Evolutionary conservation across 345 rosid genomes (phyloP).

Genomic region (Erysimum cheiranthoides): DNA sequence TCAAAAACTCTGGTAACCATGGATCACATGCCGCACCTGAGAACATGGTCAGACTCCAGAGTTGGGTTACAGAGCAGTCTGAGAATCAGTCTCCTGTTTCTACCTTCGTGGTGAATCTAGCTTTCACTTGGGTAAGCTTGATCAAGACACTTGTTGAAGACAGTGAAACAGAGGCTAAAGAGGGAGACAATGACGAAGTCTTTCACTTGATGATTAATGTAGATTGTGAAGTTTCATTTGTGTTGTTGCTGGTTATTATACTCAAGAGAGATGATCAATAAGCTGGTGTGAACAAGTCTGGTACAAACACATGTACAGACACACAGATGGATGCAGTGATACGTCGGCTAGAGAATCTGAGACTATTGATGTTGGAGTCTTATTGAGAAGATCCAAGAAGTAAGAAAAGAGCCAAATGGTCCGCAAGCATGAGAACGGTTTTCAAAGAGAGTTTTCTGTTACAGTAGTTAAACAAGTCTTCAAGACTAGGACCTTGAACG

Average conservation of each 20-base stretch:
- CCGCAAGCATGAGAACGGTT: slow-evolving; percentile 85
- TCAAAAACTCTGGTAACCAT: too few relatives aligned
- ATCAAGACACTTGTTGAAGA: slow-evolving; percentile 30
- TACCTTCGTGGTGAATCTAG: slow-evolving; percentile 44
- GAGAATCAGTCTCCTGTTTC: slow-evolving; percentile 20
- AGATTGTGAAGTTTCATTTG: neutral
- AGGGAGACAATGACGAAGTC: slow-evolving; percentile 2
- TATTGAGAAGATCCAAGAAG: too few relatives aligned
- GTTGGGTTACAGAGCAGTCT: slow-evolving; percentile 29
- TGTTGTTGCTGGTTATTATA: too few relatives aligned
- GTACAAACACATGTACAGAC: too few relatives aligned
- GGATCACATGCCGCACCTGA: too few relatives aligned
- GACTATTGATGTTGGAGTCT: too few relatives aligned
- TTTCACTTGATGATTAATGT: slow-evolving; percentile 37
- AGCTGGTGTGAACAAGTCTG: too few relatives aligned
- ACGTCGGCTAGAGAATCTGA: too few relatives aligned
- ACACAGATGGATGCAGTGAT: too few relatives aligned
- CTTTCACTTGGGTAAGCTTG: slow-evolving; percentile 48
- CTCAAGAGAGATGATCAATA: too few relatives aligned
- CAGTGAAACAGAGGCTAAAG: too few relatives aligned
- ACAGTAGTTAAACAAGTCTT: slow-evolving; percentile 81
- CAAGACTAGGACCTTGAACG: slow-evolving; percentile 86
- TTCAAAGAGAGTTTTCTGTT: slow-evolving; percentile 69
- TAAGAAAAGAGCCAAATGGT: slow-evolving; percentile 42
- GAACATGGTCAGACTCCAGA: slow-evolving; percentile 29